Evolutionary conservation across 2,329 filamentous ascomycete species (phyloP).

Genomic region (Fusarium newnesense): DNA sequence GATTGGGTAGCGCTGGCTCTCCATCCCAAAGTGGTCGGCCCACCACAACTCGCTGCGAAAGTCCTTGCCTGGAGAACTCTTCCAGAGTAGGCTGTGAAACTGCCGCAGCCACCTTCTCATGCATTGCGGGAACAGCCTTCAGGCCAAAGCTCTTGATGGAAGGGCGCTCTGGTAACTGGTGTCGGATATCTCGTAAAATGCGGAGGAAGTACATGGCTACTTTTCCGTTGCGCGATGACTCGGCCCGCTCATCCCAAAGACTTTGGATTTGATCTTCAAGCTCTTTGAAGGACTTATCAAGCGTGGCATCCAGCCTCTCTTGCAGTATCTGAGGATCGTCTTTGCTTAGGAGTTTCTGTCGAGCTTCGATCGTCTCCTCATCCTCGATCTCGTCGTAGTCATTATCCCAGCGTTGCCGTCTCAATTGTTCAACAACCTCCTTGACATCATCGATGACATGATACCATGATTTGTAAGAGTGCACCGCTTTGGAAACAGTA

Average conservation of each 20-base stretch:
- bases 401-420: conserved; percentile 78
- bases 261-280: conserved; percentile 66
- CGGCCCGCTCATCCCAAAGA: conserved; percentile 60
- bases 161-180: conserved; percentile 67
- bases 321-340: conserved; percentile 76
- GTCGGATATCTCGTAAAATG: conserved; percentile 77
- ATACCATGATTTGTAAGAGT: conserved; percentile 78
- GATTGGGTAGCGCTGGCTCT: conserved; percentile 76
- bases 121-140: conserved; percentile 70
- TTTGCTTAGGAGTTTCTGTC: conserved; percentile 74
- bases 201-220: conserved; percentile 76
- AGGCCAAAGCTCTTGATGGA: conserved; percentile 66
- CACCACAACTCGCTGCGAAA: conserved; percentile 61
- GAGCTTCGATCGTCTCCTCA: conserved; percentile 73
- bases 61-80: conserved; percentile 54
- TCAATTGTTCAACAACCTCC: conserved; percentile 71
- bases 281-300: conserved; percentile 66
- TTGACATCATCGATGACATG: conserved; percentile 75
- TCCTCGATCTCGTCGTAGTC: conserved; percentile 79
- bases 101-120: conserved; percentile 67
- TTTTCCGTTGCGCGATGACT: conserved; percentile 59
- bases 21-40: conserved; percentile 84
- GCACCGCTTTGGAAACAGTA: conserved; percentile 69
- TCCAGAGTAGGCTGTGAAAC: conserved; percentile 63
- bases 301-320: conserved; percentile 65